Conservation (phyloP, 2,329 filamentous ascomycete species). For the Microascus cirrosus region DNA sequence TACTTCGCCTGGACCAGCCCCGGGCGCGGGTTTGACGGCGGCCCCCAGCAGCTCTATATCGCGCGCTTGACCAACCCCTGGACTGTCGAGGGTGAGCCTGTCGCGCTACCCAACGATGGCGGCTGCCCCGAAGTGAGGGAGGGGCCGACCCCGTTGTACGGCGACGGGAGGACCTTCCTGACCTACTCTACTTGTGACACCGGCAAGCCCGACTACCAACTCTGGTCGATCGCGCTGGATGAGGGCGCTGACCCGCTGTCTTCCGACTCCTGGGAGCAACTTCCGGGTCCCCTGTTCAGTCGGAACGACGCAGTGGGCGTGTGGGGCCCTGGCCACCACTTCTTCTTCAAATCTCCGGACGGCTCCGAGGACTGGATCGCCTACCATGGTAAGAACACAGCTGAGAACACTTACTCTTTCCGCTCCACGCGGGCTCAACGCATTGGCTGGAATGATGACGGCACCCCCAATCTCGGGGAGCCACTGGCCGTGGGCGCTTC, state of each 20-base stretch:
- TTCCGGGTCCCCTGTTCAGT: background rate
- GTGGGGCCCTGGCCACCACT: conserved; percentile 1
- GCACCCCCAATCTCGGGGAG: background rate
- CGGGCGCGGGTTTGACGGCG: background rate
- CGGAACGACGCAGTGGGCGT: background rate
- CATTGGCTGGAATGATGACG: background rate
- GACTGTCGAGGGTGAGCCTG: background rate
- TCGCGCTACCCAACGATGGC: background rate
- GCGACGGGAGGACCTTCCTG: background rate
- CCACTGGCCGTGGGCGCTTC: background rate
- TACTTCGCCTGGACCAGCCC: conserved; percentile 1
- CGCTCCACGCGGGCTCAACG: conserved; percentile 2
- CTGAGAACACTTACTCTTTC: background rate
- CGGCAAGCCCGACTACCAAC: background rate
- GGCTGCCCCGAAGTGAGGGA: background rate
- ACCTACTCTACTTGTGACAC: conserved; percentile 1
- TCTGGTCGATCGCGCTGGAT: background rate
- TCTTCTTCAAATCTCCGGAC: conserved; percentile 2
- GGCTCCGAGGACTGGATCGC: conserved; percentile 2
- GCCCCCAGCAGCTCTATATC: background rate
- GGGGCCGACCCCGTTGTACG: conserved; percentile 1
- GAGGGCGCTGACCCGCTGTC: background rate
- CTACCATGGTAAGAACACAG: conserved; percentile 1
- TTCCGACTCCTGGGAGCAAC: background rate
- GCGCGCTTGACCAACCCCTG: background rate